phyloP scores from a whole-genome alignment of 2,329 filamentous ascomycete genomes.

The Claviceps humidiphila region DNA sequence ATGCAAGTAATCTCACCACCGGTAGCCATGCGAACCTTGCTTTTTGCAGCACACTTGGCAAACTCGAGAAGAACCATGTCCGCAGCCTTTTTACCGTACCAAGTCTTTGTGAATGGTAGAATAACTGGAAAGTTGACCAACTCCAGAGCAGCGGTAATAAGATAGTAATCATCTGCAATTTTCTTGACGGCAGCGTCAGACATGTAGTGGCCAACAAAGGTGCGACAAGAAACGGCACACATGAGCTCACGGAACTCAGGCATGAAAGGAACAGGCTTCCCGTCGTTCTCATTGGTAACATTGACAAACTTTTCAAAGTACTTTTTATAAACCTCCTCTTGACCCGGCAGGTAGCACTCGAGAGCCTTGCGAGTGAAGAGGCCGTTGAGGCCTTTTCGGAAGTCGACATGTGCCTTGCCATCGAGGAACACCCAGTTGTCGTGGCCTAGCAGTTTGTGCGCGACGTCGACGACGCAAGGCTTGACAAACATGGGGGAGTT shows the following conservation, averaged over 20 bases:
- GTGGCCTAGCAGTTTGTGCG: constrained; percentile 80
- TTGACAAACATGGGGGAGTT: constrained; percentile 88
- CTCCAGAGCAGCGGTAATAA: constrained; percentile 89
- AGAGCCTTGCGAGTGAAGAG: constrained; percentile 88
- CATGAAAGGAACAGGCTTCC: constrained; percentile 79
- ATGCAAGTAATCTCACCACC: constrained; percentile 83
- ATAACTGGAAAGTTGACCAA: constrained; percentile 98
- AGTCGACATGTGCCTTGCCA: constrained; percentile 88
- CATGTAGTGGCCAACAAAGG: constrained; percentile 96
- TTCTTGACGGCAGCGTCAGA: constrained; percentile 80
- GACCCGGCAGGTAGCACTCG: constrained; percentile 75
- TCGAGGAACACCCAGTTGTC: constrained; percentile 97
- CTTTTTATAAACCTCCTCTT: constrained; percentile 80
- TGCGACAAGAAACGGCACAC: constrained; percentile 87
- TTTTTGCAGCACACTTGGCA: constrained; percentile 80
- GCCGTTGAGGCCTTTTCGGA: constrained; percentile 89
- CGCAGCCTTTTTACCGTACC: constrained; percentile 92
- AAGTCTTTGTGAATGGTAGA: constrained; percentile 85
- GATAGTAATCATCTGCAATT: constrained; percentile 92
- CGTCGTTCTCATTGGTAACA: constrained; percentile 57
- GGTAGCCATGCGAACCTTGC: constrained; percentile 80
- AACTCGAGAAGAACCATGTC: constrained; percentile 89
- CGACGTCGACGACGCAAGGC: constrained; percentile 89
- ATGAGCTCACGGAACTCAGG: constrained; percentile 83
- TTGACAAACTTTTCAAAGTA: constrained; percentile 74